Conservation (phyloP, 2,329 filamentous ascomycete genomes). For the Phyllosticta ampelicida region DNA sequence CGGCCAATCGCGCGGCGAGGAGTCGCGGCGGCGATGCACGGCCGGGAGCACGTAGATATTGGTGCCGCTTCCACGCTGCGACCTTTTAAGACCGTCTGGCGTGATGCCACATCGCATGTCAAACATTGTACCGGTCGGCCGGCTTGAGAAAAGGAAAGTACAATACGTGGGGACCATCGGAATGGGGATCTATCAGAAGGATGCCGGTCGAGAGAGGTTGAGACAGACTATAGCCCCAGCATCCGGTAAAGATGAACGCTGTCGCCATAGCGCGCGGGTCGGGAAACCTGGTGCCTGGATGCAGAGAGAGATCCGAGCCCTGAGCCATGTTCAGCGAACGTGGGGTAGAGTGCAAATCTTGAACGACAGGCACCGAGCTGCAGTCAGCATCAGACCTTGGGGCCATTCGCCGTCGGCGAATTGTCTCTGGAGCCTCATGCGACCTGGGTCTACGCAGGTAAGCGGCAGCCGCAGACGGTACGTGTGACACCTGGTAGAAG, state of each 20-base stretch:
- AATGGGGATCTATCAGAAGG: too few species aligned
- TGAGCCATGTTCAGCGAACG: not conserved
- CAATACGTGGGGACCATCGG: not conserved
- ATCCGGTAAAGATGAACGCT: not conserved
- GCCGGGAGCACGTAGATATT: not conserved
- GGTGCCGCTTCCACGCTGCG: not conserved
- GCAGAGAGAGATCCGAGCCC: too few species aligned
- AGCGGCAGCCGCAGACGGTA: not conserved
- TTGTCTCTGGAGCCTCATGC: not conserved
- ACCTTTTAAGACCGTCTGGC: not conserved
- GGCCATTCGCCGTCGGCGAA: not conserved
- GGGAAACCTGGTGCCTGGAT: too few species aligned
- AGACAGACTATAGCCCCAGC: not conserved
- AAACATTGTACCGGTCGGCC: not conserved
- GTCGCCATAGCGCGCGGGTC: too few species aligned
- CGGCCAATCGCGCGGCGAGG: not conserved
- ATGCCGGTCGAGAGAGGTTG: not conserved
- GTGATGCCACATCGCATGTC: not conserved
- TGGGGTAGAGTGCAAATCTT: not conserved
- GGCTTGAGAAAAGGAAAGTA: not conserved
- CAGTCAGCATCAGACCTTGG: not conserved
- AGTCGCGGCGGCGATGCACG: not conserved
- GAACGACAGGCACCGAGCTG: not conserved
- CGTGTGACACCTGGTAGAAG: not conserved
- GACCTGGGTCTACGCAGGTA: not conserved